Percentiles rank a stretch among this genome's conserved stretches.
phyloP scores from a whole-genome alignment of 495 filamentous ascomycete genomes.

The Neurospora tetrasperma region DNA sequence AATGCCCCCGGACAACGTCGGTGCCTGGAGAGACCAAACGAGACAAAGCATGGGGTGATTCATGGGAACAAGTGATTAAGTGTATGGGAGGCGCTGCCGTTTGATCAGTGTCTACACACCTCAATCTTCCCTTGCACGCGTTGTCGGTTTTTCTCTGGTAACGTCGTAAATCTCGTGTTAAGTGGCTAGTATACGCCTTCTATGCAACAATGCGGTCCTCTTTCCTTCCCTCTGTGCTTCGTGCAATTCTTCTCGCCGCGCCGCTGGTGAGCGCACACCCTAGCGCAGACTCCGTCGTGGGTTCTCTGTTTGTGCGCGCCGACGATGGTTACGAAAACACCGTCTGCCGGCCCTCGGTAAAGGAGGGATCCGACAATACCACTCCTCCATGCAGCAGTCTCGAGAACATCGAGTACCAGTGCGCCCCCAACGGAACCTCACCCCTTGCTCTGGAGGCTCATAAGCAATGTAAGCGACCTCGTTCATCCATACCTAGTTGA shows the following conservation, averaged over 20 bases:
- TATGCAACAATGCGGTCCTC: neutral
- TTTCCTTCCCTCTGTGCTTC: neutral
- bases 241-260: neutral
- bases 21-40: neutral
- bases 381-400: conserved; percentile 22
- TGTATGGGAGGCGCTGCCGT: neutral
- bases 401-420: conserved; percentile 20
- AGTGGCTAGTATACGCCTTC: neutral
- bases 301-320: neutral
- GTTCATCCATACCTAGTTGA: neutral
- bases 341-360: conserved; percentile 19
- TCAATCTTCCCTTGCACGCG: neutral
- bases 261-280: neutral
- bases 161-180: neutral
- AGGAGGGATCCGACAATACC: conserved; percentile 15
- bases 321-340: conserved; percentile 16
- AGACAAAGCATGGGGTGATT: neutral
- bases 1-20: neutral
- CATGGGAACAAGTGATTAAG: neutral
- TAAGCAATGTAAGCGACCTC: conserved; percentile 20
- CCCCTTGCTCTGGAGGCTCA: conserved; percentile 23
- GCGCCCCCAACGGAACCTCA: conserved; percentile 19
- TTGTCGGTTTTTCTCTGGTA: neutral
- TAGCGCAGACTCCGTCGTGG: neutral
- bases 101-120: neutral